Base-by-base conservation (phyloP, 1,139 yeast genomes). In the Suhomyces anneliseae region DNA sequence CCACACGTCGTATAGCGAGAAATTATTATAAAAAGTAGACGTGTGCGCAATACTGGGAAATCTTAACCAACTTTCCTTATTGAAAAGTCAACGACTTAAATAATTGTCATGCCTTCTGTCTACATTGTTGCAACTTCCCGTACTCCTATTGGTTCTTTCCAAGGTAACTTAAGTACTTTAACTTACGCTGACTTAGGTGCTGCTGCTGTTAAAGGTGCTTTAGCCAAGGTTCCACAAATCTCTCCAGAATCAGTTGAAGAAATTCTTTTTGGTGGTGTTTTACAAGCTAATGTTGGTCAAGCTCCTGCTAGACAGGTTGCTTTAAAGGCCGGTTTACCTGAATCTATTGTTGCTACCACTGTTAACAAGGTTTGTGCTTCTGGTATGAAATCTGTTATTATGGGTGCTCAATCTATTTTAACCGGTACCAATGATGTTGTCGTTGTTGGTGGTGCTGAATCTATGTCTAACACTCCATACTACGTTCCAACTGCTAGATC, bases 241-340 rank as follows among this genome's bases (percentile, higher is more conserved):
- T 78, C 87, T 60, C 83, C 96, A 43, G 75, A 78, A 40, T 83
- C 79, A 51, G 95, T 87, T 48, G 97, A 93, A 58, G 98, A 93
- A 70, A 82, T 93, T 61, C 77, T 88, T 60, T 92, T 90, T 66
- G 99, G 99, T 62, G 90, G 90, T 61, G 99, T 90, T 44, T 74
- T 89, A 64, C 88, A 89, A 61, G 98, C 98, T 56, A 90, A 90
- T 62, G 83, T 90, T 49, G 99, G 99, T 54, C 99, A 93, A 73
- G 93, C 93, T 53, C 98, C 98, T 41, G 99, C 98, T 39, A 87
- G 98, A 71, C 99, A 93, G 74, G 98, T 93, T 48, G 97, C 97
- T 14, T 65, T 92, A 57, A 87, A 85, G 65, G 88, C 98, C 27
- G 98, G 98, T 24, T 76, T 93, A 46, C 80, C 90, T 42, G 82